Evolutionary conservation across 2,329 filamentous ascomycete species (phyloP).

Genomic region (Hypoxylon sp.): DNA sequence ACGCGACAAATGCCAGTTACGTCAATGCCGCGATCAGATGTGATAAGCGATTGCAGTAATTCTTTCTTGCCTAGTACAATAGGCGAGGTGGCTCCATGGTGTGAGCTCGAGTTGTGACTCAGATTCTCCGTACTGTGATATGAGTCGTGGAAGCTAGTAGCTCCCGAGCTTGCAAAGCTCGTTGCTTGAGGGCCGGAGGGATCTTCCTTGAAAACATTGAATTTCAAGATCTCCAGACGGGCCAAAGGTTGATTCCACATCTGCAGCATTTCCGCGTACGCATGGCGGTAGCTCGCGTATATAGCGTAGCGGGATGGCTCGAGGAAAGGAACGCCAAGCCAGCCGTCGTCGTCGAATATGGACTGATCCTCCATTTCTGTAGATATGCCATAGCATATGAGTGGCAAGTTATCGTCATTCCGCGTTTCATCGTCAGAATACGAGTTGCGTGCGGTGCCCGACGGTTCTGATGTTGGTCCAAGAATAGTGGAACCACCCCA

Average conservation of each 20-base stretch:
- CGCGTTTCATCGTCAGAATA: constrained; percentile 68
- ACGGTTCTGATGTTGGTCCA: constrained; percentile 60
- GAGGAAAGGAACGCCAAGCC: constrained; percentile 72
- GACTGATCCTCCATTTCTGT: constrained; percentile 73
- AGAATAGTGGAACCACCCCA: constrained; percentile 65
- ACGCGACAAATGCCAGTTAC: constrained; percentile 74
- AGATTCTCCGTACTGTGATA: constrained; percentile 54
- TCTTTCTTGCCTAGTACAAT: constrained; percentile 72
- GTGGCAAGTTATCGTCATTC: constrained; percentile 62
- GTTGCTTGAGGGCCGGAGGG: constrained; percentile 49
- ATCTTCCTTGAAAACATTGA: constrained; percentile 73
- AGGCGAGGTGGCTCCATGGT: constrained; percentile 62
- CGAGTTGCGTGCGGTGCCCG: constrained; percentile 65
- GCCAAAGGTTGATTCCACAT: constrained; percentile 75
- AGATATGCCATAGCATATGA: constrained; percentile 67
- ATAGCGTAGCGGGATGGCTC: constrained; percentile 64
- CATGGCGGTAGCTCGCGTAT: constrained; percentile 73
- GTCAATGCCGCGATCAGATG: constrained; percentile 71
- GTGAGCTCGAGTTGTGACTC: constrained; percentile 55
- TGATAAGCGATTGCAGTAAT: constrained; percentile 64
- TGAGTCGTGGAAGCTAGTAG: constrained; percentile 57
- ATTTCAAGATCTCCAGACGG: constrained; percentile 78
- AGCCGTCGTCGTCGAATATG: constrained; percentile 79
- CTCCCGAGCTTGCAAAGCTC: constrained; percentile 46
- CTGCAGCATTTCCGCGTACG: constrained; percentile 78